These are phyloP conservation scores for Beauveria scarabaeidicola DNA, from an alignment of 2,329 filamentous ascomycete genomes.

Conservation along the genomic window DNA sequence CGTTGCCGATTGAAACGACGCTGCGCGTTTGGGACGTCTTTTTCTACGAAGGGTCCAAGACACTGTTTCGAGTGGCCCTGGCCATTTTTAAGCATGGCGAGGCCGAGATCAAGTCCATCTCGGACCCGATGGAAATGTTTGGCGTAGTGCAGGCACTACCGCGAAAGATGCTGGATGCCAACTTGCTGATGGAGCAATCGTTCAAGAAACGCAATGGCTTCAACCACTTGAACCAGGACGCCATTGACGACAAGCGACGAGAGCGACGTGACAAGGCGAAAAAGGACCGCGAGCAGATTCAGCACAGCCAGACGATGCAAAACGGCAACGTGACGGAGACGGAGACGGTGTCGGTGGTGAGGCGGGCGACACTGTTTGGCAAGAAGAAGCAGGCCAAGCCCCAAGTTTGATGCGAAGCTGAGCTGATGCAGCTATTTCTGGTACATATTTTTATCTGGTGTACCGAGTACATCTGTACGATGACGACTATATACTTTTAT, in stretches of 20 bases:
- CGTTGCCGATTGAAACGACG: constrained; percentile 82
- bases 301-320: constrained; percentile 19
- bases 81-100: constrained; percentile 88
- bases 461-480: constrained; percentile 6
- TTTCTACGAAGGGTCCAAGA: constrained; percentile 92
- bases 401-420: neutral
- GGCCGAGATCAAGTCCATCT: constrained; percentile 65
- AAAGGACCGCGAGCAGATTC: constrained; percentile 27
- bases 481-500: constrained; percentile 11
- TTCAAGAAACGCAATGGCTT: constrained; percentile 75
- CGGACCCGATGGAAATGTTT: constrained; percentile 91
- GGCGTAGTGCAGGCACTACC: constrained; percentile 86
- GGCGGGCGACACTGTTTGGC: constrained; percentile 36
- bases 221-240: constrained; percentile 70
- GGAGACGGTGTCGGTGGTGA: constrained; percentile 13
- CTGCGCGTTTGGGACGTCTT: constrained; percentile 92
- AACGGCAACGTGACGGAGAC: constrained; percentile 25
- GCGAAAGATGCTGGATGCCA: constrained; percentile 71
- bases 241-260: constrained; percentile 66
- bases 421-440: neutral
- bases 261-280: constrained; percentile 53
- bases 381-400: constrained; percentile 28
- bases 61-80: constrained; percentile 83
- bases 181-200: constrained; percentile 71
- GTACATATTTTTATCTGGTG: constrained; percentile 10